Conservation (phyloP, 176 grass and related monocot species). For the Hyparrhenia diplandra region DNA sequence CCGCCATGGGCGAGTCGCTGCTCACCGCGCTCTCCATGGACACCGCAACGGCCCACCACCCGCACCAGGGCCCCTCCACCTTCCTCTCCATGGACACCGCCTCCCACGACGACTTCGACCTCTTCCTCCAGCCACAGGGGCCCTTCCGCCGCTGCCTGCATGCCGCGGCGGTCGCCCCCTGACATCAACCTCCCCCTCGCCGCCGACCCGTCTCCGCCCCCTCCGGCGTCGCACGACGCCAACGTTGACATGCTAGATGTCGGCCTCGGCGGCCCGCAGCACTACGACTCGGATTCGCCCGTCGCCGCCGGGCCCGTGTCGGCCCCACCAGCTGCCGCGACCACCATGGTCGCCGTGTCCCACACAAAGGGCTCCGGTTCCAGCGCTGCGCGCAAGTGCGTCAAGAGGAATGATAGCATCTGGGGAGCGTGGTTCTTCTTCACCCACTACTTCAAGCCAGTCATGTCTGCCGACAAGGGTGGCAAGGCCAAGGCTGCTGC, state of each 20-base stretch:
- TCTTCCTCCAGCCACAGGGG: conserved; percentile 54
- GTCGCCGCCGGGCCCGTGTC: not conserved
- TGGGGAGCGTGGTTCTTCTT: conserved; percentile 99
- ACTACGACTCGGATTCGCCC: conserved; percentile 61
- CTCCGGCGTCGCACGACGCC: conserved; percentile 38
- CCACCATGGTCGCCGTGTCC: conserved; percentile 29
- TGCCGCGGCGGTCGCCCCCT: conserved; percentile 51
- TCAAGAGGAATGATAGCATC: conserved; percentile 81
- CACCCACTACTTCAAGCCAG: conserved; percentile 95
- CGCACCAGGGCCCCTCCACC: conserved; percentile 74
- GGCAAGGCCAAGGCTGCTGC: conserved; percentile 36
- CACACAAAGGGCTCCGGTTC: conserved; percentile 48
- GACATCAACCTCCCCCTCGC: conserved; percentile 94
- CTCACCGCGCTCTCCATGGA: conserved; percentile 97
- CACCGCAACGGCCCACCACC: conserved; percentile 66
- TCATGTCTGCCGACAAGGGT: conserved; percentile 50
- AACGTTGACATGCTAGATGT: conserved; percentile 80
- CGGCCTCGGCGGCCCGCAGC: conserved; percentile 59
- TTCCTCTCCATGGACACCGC: conserved; percentile 96
- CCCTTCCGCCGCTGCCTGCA: conserved; percentile 56
- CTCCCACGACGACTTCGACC: conserved; percentile 59
- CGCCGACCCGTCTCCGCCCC: conserved; percentile 68
- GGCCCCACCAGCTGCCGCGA: not conserved
- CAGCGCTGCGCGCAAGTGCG: conserved; percentile 64
- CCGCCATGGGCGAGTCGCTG: conserved; percentile 85